Base-by-base conservation (phyloP, 179 eudicot genomes). In the Sideroxylon spinosum region DNA sequence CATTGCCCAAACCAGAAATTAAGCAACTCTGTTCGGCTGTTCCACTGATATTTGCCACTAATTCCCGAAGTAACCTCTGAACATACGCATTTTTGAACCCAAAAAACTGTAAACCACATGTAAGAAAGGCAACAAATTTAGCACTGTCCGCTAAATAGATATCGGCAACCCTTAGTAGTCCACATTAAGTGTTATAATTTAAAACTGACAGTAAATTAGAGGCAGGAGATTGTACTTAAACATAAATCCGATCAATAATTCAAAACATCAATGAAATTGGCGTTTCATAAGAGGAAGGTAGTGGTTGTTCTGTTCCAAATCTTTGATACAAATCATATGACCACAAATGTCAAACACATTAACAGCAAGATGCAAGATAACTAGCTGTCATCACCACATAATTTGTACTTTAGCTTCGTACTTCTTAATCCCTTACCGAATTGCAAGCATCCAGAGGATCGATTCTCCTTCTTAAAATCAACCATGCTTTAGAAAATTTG, bases 41-140 rank as follows among this genome's bases (percentile, higher is more conserved):
- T 78, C 87, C 87, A 83, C 86, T 85, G 68, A 84, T 74, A 82
- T 87, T 88, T 82, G 94, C 86, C 74, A 86, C 88, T 85, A 96
- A 85, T 86, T 92, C 99, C 82, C 99, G 83, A 44, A 96, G 86
- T 83, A 94, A 84, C 83, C 99, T 90, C 87, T 87, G 96, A 79
- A 96, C 97, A 73, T 89, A 82, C 67, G 90, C 81, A 82, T 94
- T 96, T 86, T 87, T 94, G 81, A 96, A 96, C 80, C 99, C 99
- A 71, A 94, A 94, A 81, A 96, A 87, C 98, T 96, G 93, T 90
- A 90, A 7, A 60, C 19, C 19, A 74, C 69, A 76, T 37, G 73
- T 63, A 68, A 71, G 44, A 86, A 49, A 65, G 60, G 59, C 55
- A 13, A 9, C 23, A 13, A 29, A 52, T 55, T 78, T 60, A 78